A percentile compares a stretch with the other conserved stretches of the same genome.
Conservation (phyloP, 352 stramenopile genomes). For the Globisporangium cylindrosporum region DNA sequence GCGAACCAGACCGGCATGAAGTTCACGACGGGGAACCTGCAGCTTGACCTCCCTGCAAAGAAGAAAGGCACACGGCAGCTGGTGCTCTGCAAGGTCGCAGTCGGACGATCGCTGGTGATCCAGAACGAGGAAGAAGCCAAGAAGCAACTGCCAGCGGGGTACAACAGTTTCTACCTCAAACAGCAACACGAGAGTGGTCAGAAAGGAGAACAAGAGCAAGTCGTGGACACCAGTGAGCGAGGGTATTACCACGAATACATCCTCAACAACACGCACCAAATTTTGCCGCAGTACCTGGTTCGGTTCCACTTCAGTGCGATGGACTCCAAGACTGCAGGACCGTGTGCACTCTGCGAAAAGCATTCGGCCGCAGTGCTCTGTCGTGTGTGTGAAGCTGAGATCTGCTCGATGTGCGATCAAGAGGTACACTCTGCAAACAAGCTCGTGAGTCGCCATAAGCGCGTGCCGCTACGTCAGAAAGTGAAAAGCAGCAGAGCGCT, state of each 20-base stretch:
- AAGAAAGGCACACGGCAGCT: conserved; percentile 41
- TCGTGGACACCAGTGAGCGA: conserved; percentile 22
- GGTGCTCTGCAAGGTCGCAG: conserved; percentile 74
- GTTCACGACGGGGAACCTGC: conserved; percentile 61
- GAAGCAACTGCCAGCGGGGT: conserved; percentile 44
- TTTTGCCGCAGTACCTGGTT: conserved; percentile 72
- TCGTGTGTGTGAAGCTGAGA: conserved; percentile 58
- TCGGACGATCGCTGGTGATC: conserved; percentile 58
- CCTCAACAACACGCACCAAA: conserved; percentile 51
- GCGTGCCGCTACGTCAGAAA: conserved; percentile 26
- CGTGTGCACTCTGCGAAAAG: conserved; percentile 68
- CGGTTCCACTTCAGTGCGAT: conserved; percentile 48
- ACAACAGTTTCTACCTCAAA: conserved; percentile 70
- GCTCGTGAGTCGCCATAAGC: conserved; percentile 66
- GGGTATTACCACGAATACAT: conserved; percentile 78
- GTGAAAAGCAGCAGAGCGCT: conserved; percentile 11
- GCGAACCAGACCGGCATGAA: conserved; percentile 51
- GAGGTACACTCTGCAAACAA: conserved; percentile 82
- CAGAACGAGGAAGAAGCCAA: conserved; percentile 41
- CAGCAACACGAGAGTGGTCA: conserved; percentile 4
- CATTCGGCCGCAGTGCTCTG: conserved; percentile 46
- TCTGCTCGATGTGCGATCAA: conserved; percentile 66
- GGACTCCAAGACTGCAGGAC: conserved; percentile 22
- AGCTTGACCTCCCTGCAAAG: conserved; percentile 22
- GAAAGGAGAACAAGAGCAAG: conserved; percentile 11